Evolutionary conservation across 495 filamentous ascomycete species (phyloP).

Genomic region (Hypoxylon lenormandii): DNA sequence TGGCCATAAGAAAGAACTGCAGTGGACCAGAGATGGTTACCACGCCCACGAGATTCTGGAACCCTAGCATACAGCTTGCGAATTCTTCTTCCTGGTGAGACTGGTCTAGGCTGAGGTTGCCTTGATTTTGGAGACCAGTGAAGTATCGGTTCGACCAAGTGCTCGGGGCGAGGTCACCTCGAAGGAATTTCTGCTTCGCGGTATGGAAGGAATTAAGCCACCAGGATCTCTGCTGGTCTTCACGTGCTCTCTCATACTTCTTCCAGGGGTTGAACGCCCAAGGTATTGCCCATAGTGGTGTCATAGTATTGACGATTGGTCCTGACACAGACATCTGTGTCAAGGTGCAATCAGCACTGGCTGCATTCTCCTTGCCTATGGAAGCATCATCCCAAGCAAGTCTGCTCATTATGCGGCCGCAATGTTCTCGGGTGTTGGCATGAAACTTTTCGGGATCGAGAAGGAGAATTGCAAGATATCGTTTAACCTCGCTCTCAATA

Average conservation of each 20-base stretch:
- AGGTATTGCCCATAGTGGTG: constrained; percentile 60
- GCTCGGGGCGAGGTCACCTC: constrained; percentile 55
- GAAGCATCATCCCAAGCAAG: constrained; percentile 63
- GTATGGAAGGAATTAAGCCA: constrained; percentile 58
- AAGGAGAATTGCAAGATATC: constrained; percentile 57
- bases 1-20: constrained; percentile 64
- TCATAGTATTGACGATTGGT: constrained; percentile 61
- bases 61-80: constrained; percentile 63
- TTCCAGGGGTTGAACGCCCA: constrained; percentile 60
- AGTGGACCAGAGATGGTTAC: constrained; percentile 62
- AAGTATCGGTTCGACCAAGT: constrained; percentile 63
- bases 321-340: constrained; percentile 64
- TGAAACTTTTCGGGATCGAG: constrained; percentile 61
- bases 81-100: constrained; percentile 57
- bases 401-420: constrained; percentile 61
- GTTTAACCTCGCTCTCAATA: constrained; percentile 59
- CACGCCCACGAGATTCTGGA: constrained; percentile 62
- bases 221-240: constrained; percentile 58
- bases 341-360: constrained; percentile 60
- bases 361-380: constrained; percentile 57
- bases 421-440: constrained; percentile 59
- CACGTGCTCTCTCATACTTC: constrained; percentile 57
- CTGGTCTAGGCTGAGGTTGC: constrained; percentile 55
- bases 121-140: constrained; percentile 55
- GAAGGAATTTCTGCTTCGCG: constrained; percentile 56